Conservation (phyloP, 1,284 basidiomycete genomes). For the Mycena sp. region DNA sequence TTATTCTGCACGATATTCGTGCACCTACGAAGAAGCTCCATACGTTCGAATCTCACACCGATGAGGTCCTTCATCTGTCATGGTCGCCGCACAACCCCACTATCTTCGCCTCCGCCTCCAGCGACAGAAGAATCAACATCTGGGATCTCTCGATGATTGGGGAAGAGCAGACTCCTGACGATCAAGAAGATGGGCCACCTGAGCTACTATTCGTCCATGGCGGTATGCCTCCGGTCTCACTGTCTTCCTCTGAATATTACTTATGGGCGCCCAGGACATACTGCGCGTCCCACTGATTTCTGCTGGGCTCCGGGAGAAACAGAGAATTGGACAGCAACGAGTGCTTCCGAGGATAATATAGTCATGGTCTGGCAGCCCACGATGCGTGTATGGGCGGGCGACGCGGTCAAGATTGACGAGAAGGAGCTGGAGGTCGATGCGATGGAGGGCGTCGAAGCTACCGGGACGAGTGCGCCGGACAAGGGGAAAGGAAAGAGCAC, state of each 20-base stretch:
- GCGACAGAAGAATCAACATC: slow-evolving; percentile 92
- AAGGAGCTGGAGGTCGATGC: slow-evolving; percentile 79
- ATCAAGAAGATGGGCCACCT: slow-evolving; percentile 97
- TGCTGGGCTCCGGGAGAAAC: slow-evolving; percentile 83
- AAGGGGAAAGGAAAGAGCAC: slow-evolving; percentile 37
- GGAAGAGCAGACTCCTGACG: slow-evolving; percentile 96
- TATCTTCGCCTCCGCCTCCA: slow-evolving; percentile 92
- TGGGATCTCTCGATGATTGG: slow-evolving; percentile 97
- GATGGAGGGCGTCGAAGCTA: slow-evolving; percentile 77
- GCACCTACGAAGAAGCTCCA: slow-evolving; percentile 86
- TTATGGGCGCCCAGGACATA: slow-evolving; percentile 64
- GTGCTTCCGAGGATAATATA: slow-evolving; percentile 87
- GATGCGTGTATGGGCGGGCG: slow-evolving; percentile 87
- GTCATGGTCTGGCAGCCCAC: slow-evolving; percentile 92
- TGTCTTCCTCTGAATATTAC: neutral
- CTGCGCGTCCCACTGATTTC: slow-evolving; percentile 83
- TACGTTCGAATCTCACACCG: slow-evolving; percentile 92
- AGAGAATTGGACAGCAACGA: slow-evolving; percentile 83
- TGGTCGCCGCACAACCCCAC: slow-evolving; percentile 96
- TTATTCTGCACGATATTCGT: slow-evolving; percentile 91
- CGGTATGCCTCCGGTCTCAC: slow-evolving; percentile 54
- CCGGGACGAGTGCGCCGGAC: slow-evolving; percentile 41
- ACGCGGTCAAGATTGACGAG: slow-evolving; percentile 80
- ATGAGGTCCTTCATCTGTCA: slow-evolving; percentile 93
- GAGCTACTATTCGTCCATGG: slow-evolving; percentile 95